A percentile compares a stretch with the other conserved stretches of the same genome.
Conservation (phyloP, 2,329 filamentous ascomycete species). For the Fusarium abutilonis region DNA sequence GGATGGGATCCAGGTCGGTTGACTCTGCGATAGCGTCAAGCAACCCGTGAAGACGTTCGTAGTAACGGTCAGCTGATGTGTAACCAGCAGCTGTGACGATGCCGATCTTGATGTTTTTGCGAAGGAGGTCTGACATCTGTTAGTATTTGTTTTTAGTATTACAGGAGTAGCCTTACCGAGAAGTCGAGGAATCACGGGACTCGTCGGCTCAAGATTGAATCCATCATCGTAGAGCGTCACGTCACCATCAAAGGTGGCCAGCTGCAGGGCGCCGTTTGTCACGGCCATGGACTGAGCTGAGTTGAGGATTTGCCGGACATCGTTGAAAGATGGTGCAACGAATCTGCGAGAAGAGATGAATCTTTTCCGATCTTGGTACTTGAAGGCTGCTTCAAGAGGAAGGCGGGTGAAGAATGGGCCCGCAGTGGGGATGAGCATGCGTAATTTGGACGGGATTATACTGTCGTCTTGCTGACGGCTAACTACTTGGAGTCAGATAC, state of each 20-base stretch:
- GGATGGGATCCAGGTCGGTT: conserved; percentile 66
- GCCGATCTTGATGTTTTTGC: conserved; percentile 82
- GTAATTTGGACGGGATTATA: conserved; percentile 84
- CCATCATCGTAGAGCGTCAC: conserved; percentile 96
- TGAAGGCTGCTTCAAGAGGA: conserved; percentile 88
- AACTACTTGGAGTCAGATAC: conserved; percentile 60
- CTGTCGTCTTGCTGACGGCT: conserved; percentile 72
- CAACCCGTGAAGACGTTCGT: conserved; percentile 85
- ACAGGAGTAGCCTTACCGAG: conserved; percentile 52
- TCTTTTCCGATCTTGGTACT: conserved; percentile 84
- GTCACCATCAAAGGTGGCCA: conserved; percentile 97
- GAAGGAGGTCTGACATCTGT: conserved; percentile 68
- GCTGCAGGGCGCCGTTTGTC: conserved; percentile 78
- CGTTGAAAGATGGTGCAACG: conserved; percentile 96
- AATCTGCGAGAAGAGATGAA: conserved; percentile 92
- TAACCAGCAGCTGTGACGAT: conserved; percentile 98
- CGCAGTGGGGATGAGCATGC: conserved; percentile 88
- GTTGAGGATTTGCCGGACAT: conserved; percentile 91
- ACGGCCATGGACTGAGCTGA: conserved; percentile 94
- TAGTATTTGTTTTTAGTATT: background rate
- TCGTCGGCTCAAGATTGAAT: conserved; percentile 76
- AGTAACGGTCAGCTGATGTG: conserved; percentile 86
- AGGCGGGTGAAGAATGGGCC: conserved; percentile 94
- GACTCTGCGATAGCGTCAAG: conserved; percentile 78
- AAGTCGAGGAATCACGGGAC: conserved; percentile 77